Evolutionary conservation across 1,139 yeast species (phyloP).

Genomic region (Sugiyamaella sp.): DNA sequence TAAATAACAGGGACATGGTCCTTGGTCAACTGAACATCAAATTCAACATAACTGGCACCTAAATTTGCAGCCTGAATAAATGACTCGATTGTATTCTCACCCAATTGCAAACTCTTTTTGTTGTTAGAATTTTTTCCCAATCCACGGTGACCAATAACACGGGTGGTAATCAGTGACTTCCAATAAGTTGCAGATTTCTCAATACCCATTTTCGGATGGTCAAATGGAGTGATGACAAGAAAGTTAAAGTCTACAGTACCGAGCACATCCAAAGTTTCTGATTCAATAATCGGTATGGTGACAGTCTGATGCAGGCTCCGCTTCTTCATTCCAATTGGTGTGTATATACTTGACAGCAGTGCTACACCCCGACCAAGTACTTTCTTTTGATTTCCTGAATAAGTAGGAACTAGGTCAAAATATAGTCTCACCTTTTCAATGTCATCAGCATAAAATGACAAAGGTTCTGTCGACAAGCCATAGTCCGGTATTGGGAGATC

Average conservation of each 20-base stretch:
- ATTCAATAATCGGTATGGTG: constrained; percentile 78
- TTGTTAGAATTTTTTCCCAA: constrained; percentile 77
- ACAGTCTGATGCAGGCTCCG: constrained; percentile 67
- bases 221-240: constrained; percentile 70
- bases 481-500: constrained; percentile 87
- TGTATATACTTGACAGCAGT: constrained; percentile 61
- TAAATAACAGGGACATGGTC: constrained; percentile 91
- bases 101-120: constrained; percentile 81
- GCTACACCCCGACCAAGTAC: constrained; percentile 89
- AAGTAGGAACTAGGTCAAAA: constrained; percentile 94
- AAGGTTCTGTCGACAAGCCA: constrained; percentile 79
- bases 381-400: constrained; percentile 57
- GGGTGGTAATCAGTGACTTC: constrained; percentile 85
- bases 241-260: constrained; percentile 81
- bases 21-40: constrained; percentile 95
- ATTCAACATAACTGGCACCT: constrained; percentile 78
- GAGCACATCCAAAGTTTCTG: constrained; percentile 68
- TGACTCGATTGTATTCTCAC: constrained; percentile 94
- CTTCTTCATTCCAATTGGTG: constrained; percentile 70
- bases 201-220: constrained; percentile 68
- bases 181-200: constrained; percentile 83
- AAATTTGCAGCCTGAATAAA: constrained; percentile 95
- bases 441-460: constrained; percentile 65
- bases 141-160: constrained; percentile 97
- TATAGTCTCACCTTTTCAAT: constrained; percentile 58